Evolutionary conservation across 768 basidiomycete species (phyloP).

Genomic region (Rhodotorula babjevae): DNA sequence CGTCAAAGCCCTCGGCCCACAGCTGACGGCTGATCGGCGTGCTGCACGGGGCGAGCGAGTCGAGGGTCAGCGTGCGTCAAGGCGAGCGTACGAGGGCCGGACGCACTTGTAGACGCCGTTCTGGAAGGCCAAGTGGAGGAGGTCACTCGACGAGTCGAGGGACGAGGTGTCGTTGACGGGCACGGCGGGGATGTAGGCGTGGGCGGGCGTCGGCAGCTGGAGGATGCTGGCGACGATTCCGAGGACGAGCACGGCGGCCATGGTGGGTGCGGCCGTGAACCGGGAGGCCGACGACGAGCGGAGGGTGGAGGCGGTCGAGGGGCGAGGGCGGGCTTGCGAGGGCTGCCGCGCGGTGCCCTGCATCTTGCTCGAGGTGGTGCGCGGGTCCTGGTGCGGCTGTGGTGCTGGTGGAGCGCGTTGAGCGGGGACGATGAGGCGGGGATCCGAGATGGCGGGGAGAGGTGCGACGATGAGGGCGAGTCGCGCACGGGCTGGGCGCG

Average conservation of each 20-base stretch:
- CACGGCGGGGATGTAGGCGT: slow-evolving; percentile 32
- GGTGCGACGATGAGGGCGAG: no score
- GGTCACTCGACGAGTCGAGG: slow-evolving; percentile 49
- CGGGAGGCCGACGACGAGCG: background rate
- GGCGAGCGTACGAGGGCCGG: background rate
- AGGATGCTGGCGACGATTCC: background rate
- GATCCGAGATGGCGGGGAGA: no score
- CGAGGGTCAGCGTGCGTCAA: background rate
- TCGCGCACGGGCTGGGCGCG: no score
- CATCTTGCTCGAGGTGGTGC: no score
- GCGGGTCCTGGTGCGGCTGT: no score
- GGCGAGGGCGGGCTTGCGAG: background rate
- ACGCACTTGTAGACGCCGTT: slow-evolving; percentile 30
- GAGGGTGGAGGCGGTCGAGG: background rate
- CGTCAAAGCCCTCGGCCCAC: slow-evolving; percentile 20
- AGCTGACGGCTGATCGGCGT: slow-evolving; percentile 23
- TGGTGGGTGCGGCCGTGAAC: background rate
- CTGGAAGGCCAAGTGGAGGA: slow-evolving; percentile 19
- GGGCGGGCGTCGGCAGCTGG: background rate
- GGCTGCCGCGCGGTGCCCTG: no score
- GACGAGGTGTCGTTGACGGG: slow-evolving; percentile 62
- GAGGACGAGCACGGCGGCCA: background rate
- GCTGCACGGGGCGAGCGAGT: background rate
- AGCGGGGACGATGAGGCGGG: no score
- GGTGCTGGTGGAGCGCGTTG: no score